Conservation (phyloP, 2,329 filamentous ascomycete species). For the Stemphylium beticola region DNA sequence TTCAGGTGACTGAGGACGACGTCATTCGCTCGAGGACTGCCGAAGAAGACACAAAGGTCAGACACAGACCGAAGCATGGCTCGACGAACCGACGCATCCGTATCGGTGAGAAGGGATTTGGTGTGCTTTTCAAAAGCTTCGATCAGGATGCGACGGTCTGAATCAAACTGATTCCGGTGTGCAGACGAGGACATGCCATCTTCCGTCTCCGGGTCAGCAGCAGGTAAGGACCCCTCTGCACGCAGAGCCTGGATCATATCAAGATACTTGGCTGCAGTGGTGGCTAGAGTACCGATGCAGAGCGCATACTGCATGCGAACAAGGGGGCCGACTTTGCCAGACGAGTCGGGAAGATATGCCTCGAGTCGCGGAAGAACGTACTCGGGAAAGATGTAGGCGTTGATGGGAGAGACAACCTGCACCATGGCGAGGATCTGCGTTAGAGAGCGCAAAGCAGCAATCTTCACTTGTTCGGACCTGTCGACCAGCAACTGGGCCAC, state of each 20-base stretch:
- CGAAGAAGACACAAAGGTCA: constrained; percentile 93
- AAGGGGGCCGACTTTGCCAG: constrained; percentile 62
- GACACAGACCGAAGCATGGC: constrained; percentile 92
- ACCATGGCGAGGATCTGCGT: constrained; percentile 86
- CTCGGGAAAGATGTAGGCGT: constrained; percentile 71
- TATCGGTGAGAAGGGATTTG: constrained; percentile 86
- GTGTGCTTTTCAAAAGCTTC: constrained; percentile 86
- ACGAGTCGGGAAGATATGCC: constrained; percentile 60
- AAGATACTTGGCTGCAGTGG: constrained; percentile 82
- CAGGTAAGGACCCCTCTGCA: constrained; percentile 80
- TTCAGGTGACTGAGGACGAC: constrained; percentile 96
- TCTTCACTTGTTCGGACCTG: constrained; percentile 80
- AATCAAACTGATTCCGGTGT: constrained; percentile 85
- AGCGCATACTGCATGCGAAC: constrained; percentile 92
- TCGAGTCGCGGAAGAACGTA: constrained; percentile 68
- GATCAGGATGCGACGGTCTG: constrained; percentile 81
- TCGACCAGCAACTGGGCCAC: constrained; percentile 83
- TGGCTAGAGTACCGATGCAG: constrained; percentile 86
- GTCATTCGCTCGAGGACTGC: constrained; percentile 88
- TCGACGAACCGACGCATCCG: constrained; percentile 81
- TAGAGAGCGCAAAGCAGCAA: constrained; percentile 83
- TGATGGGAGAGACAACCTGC: constrained; percentile 79
- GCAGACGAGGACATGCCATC: constrained; percentile 71
- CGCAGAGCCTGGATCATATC: constrained; percentile 89
- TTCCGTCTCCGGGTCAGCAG: constrained; percentile 80